Base-by-base conservation (phyloP, 257 asterid species). In the Avicennia marina region DNA sequence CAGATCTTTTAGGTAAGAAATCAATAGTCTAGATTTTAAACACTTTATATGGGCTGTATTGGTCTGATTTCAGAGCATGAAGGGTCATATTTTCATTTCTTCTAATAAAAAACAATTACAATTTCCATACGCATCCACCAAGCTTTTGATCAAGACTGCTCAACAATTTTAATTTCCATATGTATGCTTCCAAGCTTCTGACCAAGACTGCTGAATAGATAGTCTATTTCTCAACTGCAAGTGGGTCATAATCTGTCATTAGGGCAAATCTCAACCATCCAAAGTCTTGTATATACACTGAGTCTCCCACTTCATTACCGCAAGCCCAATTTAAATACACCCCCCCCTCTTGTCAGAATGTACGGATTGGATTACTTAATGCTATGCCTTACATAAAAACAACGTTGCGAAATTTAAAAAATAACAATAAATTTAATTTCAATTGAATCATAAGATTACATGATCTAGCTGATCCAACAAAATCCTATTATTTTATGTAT, bases 1-100 rank as follows among this genome's bases (percentile, higher is more conserved):
- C 64, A 69, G 78, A 69, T 74, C 57, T 76, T 68, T 76, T 77
- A 62, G 71, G 82, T 70, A 73, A 72, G 66, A 73, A 63, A 82
- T 79, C 27, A n/a, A n/a, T n/a, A n/a, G n/a, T n/a, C 70, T 65
- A 61, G 62, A 67, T 64, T 15, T 22, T 7, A 40, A 38, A 47
- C 36, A 9, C 45, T 34, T 33, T 36, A 13, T 6, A 40, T 53
- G 32, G 55, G 50, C 47, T 53, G 1, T 55, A 60, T 31, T 69
- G 64, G 60, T 66, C 74, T 69, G 73, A 73, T 67, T 17, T 64
- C 62, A 64, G 53, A 66, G 68, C 67, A 68, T 67, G 55, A 63
- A 32, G 57, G 39, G 32, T 64, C 70, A 71, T 50, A 51, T 48
- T 29, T 29, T n/a, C n/a, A 29, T 29, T 29, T 29, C 34, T 29